Percentiles rank a stretch among this genome's conserved stretches.
Conservation (phyloP, 495 filamentous ascomycete species). For the Lophiostoma macrostomum region DNA sequence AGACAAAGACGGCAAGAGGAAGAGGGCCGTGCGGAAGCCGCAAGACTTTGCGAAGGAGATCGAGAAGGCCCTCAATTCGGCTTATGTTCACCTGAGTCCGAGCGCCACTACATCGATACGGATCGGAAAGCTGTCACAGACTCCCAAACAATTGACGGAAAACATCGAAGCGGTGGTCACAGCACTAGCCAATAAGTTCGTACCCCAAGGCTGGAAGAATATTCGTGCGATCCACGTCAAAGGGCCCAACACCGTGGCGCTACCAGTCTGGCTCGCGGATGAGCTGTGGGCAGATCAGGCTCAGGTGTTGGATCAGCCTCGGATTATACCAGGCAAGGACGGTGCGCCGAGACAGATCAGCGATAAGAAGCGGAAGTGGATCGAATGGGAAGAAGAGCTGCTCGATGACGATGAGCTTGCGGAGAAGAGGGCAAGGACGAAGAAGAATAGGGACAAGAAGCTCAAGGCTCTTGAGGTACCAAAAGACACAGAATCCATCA, state of each 20-base stretch:
- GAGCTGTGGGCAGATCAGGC: constrained; percentile 83
- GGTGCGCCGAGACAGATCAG: constrained; percentile 42
- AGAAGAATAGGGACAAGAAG: constrained; percentile 54
- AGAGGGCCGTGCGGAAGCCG: constrained; percentile 49
- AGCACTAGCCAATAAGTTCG: constrained; percentile 67
- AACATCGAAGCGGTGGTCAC: constrained; percentile 72
- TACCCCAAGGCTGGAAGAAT: constrained; percentile 81
- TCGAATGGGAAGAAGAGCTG: constrained; percentile 35
- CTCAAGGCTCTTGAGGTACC: constrained; percentile 49
- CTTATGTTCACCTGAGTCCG: constrained; percentile 70
- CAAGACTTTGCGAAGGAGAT: constrained; percentile 65
- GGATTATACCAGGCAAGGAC: constrained; percentile 27
- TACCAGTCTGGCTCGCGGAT: constrained; percentile 88
- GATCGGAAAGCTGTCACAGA: constrained; percentile 65
- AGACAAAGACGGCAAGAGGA: constrained; percentile 63
- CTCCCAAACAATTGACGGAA: constrained; percentile 68
- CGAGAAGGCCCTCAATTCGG: constrained; percentile 63
- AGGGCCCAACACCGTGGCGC: constrained; percentile 74
- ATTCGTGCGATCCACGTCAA: constrained; percentile 84
- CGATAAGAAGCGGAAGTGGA: constrained; percentile 39
- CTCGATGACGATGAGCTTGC: constrained; percentile 46
- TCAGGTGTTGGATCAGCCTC: constrained; percentile 67
- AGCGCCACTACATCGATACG: constrained; percentile 40
- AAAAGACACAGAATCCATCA: constrained; percentile 32
- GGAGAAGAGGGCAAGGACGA: constrained; percentile 1